Conservation (phyloP, 2,329 filamentous ascomycete genomes). For the Penicillium sp. region DNA sequence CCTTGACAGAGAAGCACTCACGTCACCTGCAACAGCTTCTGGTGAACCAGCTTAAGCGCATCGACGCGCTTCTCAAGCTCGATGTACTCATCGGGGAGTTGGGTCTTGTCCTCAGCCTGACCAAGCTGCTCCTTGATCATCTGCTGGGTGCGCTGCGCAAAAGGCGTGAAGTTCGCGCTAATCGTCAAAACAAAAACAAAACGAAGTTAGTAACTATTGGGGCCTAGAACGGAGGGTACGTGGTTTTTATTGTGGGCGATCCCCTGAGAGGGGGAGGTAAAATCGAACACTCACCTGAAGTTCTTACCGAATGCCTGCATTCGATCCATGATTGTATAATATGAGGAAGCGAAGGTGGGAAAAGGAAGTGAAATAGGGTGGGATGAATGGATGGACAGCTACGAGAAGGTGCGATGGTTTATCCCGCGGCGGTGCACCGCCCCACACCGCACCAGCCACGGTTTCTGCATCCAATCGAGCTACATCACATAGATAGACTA, state of each 20-base stretch:
- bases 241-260: conserved; percentile 2
- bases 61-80: conserved; percentile 98
- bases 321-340: conserved; percentile 60
- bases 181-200: conserved; percentile 45
- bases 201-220: conserved; percentile 33
- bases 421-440: conserved; percentile 25
- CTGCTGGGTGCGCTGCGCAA: conserved; percentile 91
- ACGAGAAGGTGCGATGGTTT: conserved; percentile 16
- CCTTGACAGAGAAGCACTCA: conserved; percentile 52
- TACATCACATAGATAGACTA: too few relatives aligned
- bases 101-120: conserved; percentile 94
- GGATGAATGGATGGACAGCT: conserved; percentile 14
- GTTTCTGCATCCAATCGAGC: conserved; percentile 12
- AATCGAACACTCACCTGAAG: conserved; percentile 56
- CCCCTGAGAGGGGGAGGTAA: neutral
- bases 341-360: conserved; percentile 1
- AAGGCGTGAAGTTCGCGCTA: conserved; percentile 85
- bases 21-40: conserved; percentile 97
- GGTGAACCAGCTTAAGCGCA: conserved; percentile 93
- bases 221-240: conserved; percentile 11
- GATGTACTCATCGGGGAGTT: conserved; percentile 95
- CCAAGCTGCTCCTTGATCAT: conserved; percentile 98
- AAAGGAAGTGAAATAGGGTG: conserved; percentile 3
- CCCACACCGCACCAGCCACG: conserved; percentile 29
- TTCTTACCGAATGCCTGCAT: conserved; percentile 70